Evolutionary conservation across 2,329 filamentous ascomycete species (phyloP).

Genomic region (Aspergillus luchuensis): DNA sequence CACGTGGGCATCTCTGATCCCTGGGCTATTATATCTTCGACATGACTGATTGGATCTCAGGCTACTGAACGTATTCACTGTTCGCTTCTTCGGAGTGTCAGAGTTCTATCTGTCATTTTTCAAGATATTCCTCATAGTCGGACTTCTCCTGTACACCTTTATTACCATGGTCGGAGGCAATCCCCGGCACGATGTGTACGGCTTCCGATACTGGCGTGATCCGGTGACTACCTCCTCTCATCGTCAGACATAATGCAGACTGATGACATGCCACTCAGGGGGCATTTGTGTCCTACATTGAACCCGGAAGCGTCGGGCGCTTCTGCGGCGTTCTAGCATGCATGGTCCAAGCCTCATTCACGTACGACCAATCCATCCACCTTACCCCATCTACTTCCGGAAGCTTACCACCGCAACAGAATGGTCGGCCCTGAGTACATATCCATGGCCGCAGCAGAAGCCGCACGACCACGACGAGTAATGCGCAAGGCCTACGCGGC

Average conservation of each 20-base stretch:
- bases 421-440: conserved; percentile 68
- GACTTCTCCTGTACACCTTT: conserved; percentile 58
- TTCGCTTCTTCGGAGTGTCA: conserved; percentile 48
- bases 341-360: conserved; percentile 68
- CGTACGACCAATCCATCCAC: conserved; percentile 29
- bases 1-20: conserved; percentile 9
- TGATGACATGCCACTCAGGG: conserved; percentile 33
- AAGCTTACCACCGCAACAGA: conserved; percentile 8
- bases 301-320: conserved; percentile 62
- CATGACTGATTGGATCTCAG: conserved; percentile 4
- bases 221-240: conserved; percentile 47
- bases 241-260: not conserved
- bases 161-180: conserved; percentile 80
- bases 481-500: conserved; percentile 72
- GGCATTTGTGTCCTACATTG: conserved; percentile 66
- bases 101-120: conserved; percentile 52
- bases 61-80: conserved; percentile 46
- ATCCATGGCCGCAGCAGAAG: conserved; percentile 62
- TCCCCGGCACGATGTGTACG: conserved; percentile 67
- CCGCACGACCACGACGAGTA: conserved; percentile 66
- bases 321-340: conserved; percentile 62
- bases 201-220: conserved; percentile 64
- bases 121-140: conserved; percentile 41
- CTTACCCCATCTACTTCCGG: not conserved
- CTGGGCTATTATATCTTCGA: too few relatives aligned